Conservation (phyloP, 176 grass and related monocot genomes). For the Saccharum spontaneum region DNA sequence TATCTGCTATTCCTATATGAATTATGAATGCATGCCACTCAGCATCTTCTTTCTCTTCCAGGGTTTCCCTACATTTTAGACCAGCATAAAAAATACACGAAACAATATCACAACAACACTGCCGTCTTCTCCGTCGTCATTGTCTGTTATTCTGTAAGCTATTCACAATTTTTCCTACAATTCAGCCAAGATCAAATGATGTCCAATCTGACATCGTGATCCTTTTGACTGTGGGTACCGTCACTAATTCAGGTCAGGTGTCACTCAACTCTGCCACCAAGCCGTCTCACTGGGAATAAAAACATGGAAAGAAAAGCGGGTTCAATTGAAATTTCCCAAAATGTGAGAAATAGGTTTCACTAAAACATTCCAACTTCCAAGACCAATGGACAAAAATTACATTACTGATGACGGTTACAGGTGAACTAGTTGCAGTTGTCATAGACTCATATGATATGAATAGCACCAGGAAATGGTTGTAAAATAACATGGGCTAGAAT, state of each 20-base stretch:
- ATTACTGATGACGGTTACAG: neutral
- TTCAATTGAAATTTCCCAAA: neutral
- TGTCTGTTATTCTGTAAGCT: neutral
- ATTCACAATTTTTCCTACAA: neutral
- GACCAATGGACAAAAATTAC: neutral
- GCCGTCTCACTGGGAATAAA: constrained; percentile 27
- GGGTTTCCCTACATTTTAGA: neutral
- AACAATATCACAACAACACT: neutral
- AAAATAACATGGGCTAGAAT: neutral
- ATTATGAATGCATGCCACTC: neutral
- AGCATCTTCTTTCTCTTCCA: neutral
- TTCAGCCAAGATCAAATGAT: neutral
- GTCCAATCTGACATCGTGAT: neutral
- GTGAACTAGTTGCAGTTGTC: neutral
- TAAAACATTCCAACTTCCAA: neutral
- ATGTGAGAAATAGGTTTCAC: neutral
- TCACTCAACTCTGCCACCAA: neutral
- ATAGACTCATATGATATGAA: neutral
- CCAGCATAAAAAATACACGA: neutral
- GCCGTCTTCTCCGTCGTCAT: too few species aligned
- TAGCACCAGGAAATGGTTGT: neutral
- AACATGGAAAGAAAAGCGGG: neutral
- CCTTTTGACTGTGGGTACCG: neutral
- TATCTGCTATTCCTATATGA: too few species aligned
- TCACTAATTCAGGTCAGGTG: neutral